A percentile compares a stretch with the other conserved stretches of the same genome.
phyloP scores from a whole-genome alignment of 2,329 filamentous ascomycete species.

The Xylariaceae sp. region DNA sequence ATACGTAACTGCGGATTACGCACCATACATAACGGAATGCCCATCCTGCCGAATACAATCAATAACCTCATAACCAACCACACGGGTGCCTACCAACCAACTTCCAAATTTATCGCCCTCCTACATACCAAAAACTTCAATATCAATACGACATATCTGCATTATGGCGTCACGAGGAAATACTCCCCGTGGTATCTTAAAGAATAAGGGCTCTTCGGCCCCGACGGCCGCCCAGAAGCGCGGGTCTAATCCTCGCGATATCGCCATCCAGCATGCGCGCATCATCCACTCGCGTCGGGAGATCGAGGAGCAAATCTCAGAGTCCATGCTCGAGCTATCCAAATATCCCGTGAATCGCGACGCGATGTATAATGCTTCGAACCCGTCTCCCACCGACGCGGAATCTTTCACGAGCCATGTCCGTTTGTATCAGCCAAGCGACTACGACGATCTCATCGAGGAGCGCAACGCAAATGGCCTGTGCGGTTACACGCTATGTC shows the following conservation, averaged over 20 bases:
- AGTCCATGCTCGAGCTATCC: slow-evolving; percentile 65
- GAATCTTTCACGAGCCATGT: slow-evolving; percentile 61
- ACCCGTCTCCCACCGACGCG: slow-evolving; percentile 53
- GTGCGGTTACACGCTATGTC: slow-evolving; percentile 82
- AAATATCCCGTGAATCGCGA: slow-evolving; percentile 44
- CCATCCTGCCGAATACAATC: too few relatives aligned
- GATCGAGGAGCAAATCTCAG: slow-evolving; percentile 67
- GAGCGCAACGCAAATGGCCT: slow-evolving; percentile 79
- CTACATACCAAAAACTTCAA: background rate
- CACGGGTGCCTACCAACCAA: too few relatives aligned
- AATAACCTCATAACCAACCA: too few relatives aligned
- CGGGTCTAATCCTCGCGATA: slow-evolving; percentile 47
- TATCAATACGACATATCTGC: background rate
- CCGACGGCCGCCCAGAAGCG: slow-evolving; percentile 33
- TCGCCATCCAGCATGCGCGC: slow-evolving; percentile 76
- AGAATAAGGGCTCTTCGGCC: slow-evolving; percentile 46
- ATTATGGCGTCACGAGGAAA: slow-evolving; percentile 17
- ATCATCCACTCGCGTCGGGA: slow-evolving; percentile 79
- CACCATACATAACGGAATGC: too few relatives aligned
- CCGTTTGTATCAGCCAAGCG: slow-evolving; percentile 71
- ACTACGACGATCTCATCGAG: slow-evolving; percentile 83
- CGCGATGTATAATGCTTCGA: slow-evolving; percentile 29
- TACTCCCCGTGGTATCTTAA: slow-evolving; percentile 54
- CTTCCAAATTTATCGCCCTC: background rate
- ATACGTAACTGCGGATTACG: too few relatives aligned